Conservation (phyloP, 192 early-diverging fungal genomes). For the Coemansia furcata region DNA sequence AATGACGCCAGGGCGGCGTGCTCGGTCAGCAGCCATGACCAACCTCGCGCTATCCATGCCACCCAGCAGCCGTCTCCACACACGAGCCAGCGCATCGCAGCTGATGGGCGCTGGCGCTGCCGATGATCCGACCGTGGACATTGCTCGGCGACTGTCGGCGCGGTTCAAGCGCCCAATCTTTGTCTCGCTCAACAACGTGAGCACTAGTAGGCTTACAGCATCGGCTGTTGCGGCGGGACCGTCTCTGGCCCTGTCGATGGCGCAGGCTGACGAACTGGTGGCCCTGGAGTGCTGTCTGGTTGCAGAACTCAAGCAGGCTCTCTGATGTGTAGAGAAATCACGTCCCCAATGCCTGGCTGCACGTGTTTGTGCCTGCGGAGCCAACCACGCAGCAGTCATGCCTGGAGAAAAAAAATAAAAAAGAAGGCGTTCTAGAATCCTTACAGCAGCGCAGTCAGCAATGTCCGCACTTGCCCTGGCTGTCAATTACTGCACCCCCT, state of each 20-base stretch:
- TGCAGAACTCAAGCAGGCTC: slow-evolving; percentile 20
- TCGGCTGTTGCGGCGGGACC: slow-evolving; percentile 4
- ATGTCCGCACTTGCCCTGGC: not conserved
- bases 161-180: slow-evolving; percentile 43
- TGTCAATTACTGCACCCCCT: not conserved
- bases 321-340: not conserved
- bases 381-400: not conserved
- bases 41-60: slow-evolving; percentile 46
- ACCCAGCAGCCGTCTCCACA: slow-evolving; percentile 2
- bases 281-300: slow-evolving; percentile 40
- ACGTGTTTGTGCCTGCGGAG: slow-evolving; percentile 2
- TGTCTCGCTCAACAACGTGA: slow-evolving; percentile 29
- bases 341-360: not conserved
- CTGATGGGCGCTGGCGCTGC: slow-evolving; percentile 19
- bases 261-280: slow-evolving; percentile 30
- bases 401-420: not conserved
- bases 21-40: slow-evolving; percentile 12
- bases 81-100: slow-evolving; percentile 31
- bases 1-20: slow-evolving; percentile 12
- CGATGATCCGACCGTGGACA: slow-evolving; percentile 40
- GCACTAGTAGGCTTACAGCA: slow-evolving; percentile 1
- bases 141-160: slow-evolving; percentile 31
- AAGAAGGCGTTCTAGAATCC: not conserved
- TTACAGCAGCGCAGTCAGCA: not conserved
- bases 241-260: slow-evolving; percentile 15